Percentiles rank a stretch among this genome's conserved stretches.
phyloP scores from a whole-genome alignment of 2,329 filamentous ascomycete species.

The Purpureocillium takamizusanense region DNA sequence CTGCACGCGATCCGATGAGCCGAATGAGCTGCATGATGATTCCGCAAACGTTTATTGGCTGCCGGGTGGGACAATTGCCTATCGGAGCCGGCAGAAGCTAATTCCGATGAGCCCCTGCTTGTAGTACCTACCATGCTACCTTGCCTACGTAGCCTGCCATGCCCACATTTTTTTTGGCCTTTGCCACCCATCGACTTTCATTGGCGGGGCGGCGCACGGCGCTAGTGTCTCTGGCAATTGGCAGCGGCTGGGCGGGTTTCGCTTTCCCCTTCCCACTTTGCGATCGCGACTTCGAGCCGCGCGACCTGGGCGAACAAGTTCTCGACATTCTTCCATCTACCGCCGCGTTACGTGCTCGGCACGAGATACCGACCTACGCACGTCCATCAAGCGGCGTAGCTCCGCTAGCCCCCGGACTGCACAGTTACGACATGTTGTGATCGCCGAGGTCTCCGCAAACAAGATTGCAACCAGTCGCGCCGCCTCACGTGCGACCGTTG shows the following conservation, averaged over 20 bases:
- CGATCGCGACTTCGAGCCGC: too few species aligned
- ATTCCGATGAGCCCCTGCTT: conserved; percentile 3
- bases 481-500: conserved; percentile 10
- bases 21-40: conserved; percentile 5
- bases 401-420: too few species aligned
- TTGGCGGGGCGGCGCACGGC: background rate
- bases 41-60: conserved; percentile 9
- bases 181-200: too few species aligned
- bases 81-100: conserved; percentile 9
- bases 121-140: too few species aligned
- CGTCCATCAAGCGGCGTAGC: too few species aligned
- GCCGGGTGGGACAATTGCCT: background rate
- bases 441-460: conserved; percentile 3
- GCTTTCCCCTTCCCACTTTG: background rate
- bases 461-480: conserved; percentile 11
- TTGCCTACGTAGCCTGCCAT: too few species aligned
- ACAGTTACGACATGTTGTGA: conserved; percentile 16
- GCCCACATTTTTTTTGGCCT: too few species aligned
- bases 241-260: background rate
- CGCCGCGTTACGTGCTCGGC: too few species aligned
- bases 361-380: too few species aligned
- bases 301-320: too few species aligned
- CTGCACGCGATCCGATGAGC: background rate
- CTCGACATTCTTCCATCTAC: too few species aligned
- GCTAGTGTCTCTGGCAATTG: background rate